These are phyloP conservation scores for Ilex aquifolium DNA, from an alignment of 257 asterid species.

Conservation along the genomic window DNA sequence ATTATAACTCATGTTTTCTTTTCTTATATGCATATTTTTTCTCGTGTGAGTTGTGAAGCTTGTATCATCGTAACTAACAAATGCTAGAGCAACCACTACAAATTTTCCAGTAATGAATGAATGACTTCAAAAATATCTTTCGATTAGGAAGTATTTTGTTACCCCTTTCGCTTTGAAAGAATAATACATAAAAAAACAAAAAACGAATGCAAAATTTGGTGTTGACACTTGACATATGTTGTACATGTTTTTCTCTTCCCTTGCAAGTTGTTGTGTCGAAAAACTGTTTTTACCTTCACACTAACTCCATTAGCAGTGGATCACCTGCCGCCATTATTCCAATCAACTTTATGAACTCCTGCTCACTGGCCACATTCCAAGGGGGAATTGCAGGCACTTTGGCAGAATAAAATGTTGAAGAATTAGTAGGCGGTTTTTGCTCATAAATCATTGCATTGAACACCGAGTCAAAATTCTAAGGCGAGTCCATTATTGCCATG, in stretches of 20 bases:
- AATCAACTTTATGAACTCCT: slow-evolving; percentile 76
- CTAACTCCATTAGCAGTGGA: slow-evolving; percentile 87
- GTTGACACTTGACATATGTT: slow-evolving; percentile 24
- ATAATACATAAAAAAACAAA: no score
- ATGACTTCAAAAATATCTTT: no score
- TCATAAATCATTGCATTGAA: slow-evolving; percentile 65
- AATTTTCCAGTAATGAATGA: no score
- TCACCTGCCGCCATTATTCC: slow-evolving; percentile 96
- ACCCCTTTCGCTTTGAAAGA: no score
- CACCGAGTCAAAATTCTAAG: slow-evolving; percentile 62
- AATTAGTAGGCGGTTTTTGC: slow-evolving; percentile 62
- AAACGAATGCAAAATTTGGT: no score
- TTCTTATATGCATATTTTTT: not conserved
- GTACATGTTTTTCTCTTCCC: slow-evolving; percentile 31
- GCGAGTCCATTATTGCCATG: slow-evolving; percentile 76
- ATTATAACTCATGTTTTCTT: not conserved
- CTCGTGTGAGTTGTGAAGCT: no score
- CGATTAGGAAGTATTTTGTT: no score
- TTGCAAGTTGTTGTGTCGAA: not conserved
- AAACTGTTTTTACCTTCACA: slow-evolving; percentile 25
- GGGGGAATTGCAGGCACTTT: slow-evolving; percentile 89
- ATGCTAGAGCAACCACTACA: no score
- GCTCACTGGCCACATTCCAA: slow-evolving; percentile 81
- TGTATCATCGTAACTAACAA: no score
- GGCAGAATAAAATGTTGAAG: slow-evolving; percentile 68